These are phyloP conservation scores for Yamadazyma mexicana DNA, from an alignment of 1,139 yeast genomes.

Conservation along the genomic window DNA sequence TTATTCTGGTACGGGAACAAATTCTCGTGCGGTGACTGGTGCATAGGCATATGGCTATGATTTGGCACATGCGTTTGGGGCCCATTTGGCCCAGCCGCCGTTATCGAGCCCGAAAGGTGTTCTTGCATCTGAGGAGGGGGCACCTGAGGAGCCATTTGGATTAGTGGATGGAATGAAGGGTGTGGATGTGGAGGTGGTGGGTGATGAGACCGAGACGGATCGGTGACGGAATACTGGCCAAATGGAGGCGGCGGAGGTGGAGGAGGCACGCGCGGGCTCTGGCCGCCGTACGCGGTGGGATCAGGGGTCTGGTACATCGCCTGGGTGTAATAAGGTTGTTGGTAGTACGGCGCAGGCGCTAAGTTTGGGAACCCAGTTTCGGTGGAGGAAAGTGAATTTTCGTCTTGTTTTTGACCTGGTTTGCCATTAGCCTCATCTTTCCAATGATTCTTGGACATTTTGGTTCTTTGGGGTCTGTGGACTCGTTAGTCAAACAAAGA, in stretches of 20 bases:
- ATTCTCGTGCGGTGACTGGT: no score
- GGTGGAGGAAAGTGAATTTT: not conserved
- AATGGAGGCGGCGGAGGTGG: not conserved
- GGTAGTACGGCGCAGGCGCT: slow-evolving; percentile 6
- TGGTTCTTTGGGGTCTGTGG: no score
- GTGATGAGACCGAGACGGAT: not conserved
- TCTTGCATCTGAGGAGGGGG: not conserved
- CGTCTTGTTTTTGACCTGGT: not conserved
- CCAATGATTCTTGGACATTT: not conserved
- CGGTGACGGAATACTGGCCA: not conserved
- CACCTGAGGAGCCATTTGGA: slow-evolving; percentile 1
- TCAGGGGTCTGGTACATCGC: slow-evolving; percentile 8
- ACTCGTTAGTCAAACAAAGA: no score
- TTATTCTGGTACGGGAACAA: not conserved
- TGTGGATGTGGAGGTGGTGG: slow-evolving; percentile 2
- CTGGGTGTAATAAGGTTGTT: slow-evolving; percentile 7
- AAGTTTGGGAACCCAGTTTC: not conserved
- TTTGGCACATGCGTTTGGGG: not conserved
- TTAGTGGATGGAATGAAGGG: slow-evolving; percentile 1
- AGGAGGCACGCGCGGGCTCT: not conserved
- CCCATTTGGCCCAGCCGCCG: not conserved
- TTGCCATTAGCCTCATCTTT: not conserved
- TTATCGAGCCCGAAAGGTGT: slow-evolving; percentile 1
- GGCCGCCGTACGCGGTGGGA: not conserved
- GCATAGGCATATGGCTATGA: not conserved